A percentile compares a stretch with the other conserved stretches of the same genome.
Evolutionary conservation across 2,329 filamentous ascomycete species (phyloP).

Genomic region (Onygenales sp.): DNA sequence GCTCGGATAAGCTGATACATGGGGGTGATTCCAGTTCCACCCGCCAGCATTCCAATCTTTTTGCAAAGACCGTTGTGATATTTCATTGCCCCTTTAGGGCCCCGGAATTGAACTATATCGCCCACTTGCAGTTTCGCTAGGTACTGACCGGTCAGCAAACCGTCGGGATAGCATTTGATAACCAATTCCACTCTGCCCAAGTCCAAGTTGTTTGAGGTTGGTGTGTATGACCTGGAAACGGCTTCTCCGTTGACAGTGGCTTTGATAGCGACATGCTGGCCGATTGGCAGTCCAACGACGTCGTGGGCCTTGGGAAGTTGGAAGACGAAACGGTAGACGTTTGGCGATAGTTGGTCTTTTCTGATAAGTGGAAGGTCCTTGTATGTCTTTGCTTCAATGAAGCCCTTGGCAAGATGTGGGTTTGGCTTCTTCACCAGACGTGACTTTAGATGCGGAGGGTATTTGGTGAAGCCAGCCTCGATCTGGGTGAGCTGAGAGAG

Average conservation of each 20-base stretch:
- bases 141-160: conserved; percentile 83
- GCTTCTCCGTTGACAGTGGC: conserved; percentile 76
- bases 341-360: conserved; percentile 3
- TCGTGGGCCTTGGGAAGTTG: conserved; percentile 61
- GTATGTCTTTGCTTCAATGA: background rate
- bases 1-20: conserved; percentile 55
- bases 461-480: background rate
- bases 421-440: too few relatives aligned
- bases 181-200: conserved; percentile 89
- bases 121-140: conserved; percentile 74
- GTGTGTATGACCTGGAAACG: conserved; percentile 82
- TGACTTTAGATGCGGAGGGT: background rate
- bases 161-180: conserved; percentile 93
- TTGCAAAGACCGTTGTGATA: conserved; percentile 60
- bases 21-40: conserved; percentile 92
- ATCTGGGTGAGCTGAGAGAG: background rate
- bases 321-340: conserved; percentile 81
- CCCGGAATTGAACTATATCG: conserved; percentile 76
- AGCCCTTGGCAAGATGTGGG: too few relatives aligned
- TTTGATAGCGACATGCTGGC: conserved; percentile 94
- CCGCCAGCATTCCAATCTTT: conserved; percentile 80
- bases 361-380: background rate
- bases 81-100: conserved; percentile 93
- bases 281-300: conserved; percentile 90
- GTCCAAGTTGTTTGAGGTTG: conserved; percentile 79